Percentiles rank a stretch among this genome's conserved stretches.
These are phyloP conservation scores for Epithemia pelagica DNA, from an alignment of 108 stramenopile species.

Conservation along the genomic window DNA sequence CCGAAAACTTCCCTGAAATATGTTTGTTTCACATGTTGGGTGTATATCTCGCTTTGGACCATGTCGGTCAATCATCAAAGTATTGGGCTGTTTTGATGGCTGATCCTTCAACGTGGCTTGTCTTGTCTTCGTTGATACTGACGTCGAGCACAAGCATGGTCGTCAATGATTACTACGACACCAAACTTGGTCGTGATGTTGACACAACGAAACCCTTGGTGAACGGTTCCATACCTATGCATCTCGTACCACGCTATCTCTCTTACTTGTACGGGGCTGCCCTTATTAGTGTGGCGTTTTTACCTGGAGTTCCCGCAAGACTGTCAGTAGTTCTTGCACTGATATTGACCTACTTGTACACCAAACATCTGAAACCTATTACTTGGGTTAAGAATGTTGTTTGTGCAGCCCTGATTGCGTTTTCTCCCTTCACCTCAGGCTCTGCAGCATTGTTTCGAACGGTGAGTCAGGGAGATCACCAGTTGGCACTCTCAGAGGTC, in stretches of 20 bases:
- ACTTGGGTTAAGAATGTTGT: conserved; percentile 71
- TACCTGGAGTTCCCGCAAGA: conserved; percentile 49
- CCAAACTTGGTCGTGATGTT: conserved; percentile 43
- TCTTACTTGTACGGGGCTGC: conserved; percentile 24
- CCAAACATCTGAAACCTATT: conserved; percentile 60
- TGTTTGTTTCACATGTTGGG: conserved; percentile 58
- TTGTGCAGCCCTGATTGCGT: conserved; percentile 57
- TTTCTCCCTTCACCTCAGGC: conserved; percentile 56
- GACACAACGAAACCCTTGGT: conserved; percentile 21
- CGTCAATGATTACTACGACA: conserved; percentile 80
- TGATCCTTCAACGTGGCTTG: conserved; percentile 39
- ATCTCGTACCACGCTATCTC: conserved; percentile 38
- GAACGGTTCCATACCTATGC: conserved; percentile 19
- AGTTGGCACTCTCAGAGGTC: background rate
- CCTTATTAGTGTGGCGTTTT: conserved; percentile 36
- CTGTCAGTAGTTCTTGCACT: conserved; percentile 45
- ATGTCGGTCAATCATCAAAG: background rate
- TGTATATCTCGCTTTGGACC: conserved; percentile 28
- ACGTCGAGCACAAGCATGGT: conserved; percentile 65
- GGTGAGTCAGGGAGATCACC: background rate
- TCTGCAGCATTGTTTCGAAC: conserved; percentile 12
- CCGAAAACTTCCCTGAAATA: conserved; percentile 52
- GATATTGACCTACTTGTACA: conserved; percentile 65
- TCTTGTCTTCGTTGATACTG: conserved; percentile 40
- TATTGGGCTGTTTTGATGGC: conserved; percentile 16